Evolutionary conservation across 2,329 filamentous ascomycete genomes (phyloP).

Genomic region (Penicillium sp.): DNA sequence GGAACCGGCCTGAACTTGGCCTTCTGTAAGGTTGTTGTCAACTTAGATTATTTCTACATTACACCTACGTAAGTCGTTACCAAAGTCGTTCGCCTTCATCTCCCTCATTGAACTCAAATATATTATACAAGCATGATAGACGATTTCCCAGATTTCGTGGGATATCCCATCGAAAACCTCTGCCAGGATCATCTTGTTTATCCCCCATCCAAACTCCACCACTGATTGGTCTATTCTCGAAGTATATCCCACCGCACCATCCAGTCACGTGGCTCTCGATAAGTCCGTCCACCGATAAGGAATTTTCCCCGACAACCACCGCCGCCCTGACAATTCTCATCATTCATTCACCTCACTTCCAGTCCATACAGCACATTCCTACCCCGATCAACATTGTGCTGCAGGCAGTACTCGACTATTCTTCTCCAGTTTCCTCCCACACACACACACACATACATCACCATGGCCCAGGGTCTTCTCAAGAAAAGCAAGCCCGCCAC

Average conservation of each 20-base stretch:
- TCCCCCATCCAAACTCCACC: neutral
- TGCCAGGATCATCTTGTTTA: neutral
- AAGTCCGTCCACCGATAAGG: conserved; percentile 9
- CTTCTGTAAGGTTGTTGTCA: neutral
- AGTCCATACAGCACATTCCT: neutral
- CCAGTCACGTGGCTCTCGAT: conserved; percentile 4
- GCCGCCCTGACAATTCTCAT: neutral
- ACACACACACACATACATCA: neutral
- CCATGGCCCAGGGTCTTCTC: conserved; percentile 54
- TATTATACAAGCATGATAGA: neutral
- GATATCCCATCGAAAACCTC: too few species aligned
- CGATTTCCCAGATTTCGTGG: too few species aligned
- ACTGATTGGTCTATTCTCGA: neutral
- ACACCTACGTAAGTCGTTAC: neutral
- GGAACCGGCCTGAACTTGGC: too few species aligned
- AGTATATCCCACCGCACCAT: neutral
- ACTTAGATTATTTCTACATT: neutral
- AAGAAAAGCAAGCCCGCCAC: conserved; percentile 49
- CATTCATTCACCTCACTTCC: neutral
- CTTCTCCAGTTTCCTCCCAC: neutral
- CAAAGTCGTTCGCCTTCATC: neutral
- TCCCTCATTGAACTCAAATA: neutral
- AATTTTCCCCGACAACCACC: conserved; percentile 10
- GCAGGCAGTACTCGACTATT: conserved; percentile 11
- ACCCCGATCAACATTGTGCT: neutral